Base-by-base conservation (phyloP, 2,329 filamentous ascomycete genomes). In the Penicillium sp. region DNA sequence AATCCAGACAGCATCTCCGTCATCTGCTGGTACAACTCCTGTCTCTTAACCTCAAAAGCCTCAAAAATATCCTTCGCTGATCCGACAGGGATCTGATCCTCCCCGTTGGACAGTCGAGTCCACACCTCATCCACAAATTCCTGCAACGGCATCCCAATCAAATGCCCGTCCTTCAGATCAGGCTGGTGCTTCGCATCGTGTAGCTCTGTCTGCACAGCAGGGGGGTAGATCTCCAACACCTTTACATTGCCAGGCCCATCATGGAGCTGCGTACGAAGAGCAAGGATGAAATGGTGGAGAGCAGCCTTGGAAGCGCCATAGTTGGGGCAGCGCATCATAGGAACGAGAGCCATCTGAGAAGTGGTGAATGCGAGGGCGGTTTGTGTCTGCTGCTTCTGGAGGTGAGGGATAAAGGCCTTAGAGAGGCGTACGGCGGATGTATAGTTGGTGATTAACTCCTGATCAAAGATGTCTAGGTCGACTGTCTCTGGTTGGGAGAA, bases 241-340 rank as follows among this genome's bases (percentile, higher is more conserved):
- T 82, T 81, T 64, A 84, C 74, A 47, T 80, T 77, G 0, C 76
- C 75, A 1, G 63, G 61, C 0, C 62, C 64, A 13, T 57, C 61
- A 45, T 75, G 75, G 33, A 85, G 62, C 65, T 85, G 82, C 58
- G 81, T 76, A 1, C 83, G 77, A 33, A 85, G 72, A 6, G 74
- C 75, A 5, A 85, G 72, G 23, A 84, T 75, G 69, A 81, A 82
- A 60, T 82, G 79, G 61, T 85, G 82, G 48, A 85, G 67, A 0
- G 82, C 83, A 0, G 83, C 83, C 67, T 85, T 85, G 37, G 78
- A 77, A 1, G 83, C 82, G 59, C 80, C 82, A 69, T 85, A 85
- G 64, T 83, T 83, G 0, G 77, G 73, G 25, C 77, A 79, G 19
- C 75, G 72, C 8, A 77, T 63, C 31, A 81, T 72, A 0, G 83